These are phyloP conservation scores for Epichloe amarillans DNA, from an alignment of 2,329 filamentous ascomycete genomes.

Conservation along the genomic window DNA sequence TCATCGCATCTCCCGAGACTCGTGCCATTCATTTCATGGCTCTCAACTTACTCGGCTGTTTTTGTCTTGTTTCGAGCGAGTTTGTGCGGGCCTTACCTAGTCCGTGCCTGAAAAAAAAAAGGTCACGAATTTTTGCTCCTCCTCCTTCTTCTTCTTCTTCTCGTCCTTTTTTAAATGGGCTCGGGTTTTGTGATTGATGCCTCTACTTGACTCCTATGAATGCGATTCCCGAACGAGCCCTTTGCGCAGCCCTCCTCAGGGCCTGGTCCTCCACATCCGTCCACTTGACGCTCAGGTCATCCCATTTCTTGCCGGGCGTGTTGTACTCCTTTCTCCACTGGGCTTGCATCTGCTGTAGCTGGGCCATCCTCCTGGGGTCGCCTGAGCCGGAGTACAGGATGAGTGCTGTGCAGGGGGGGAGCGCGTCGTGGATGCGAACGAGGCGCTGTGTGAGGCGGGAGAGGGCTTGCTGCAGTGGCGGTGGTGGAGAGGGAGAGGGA, in stretches of 20 bases:
- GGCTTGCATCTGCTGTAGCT: slow-evolving; percentile 44
- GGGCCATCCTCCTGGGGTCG: slow-evolving; percentile 53
- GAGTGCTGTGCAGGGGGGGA: slow-evolving; percentile 53
- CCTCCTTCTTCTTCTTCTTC: neutral
- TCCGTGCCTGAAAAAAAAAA: neutral
- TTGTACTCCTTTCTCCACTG: slow-evolving; percentile 53
- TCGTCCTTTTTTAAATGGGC: too few relatives aligned
- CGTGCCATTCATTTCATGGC: too few relatives aligned
- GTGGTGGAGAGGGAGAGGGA: slow-evolving; percentile 8
- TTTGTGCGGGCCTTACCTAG: too few relatives aligned
- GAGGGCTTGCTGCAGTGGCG: slow-evolving; percentile 33
- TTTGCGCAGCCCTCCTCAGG: slow-evolving; percentile 40
- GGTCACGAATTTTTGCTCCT: neutral
- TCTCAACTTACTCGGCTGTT: too few relatives aligned
- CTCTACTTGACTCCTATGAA: slow-evolving; percentile 51
- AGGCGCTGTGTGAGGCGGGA: slow-evolving; percentile 34
- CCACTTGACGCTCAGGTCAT: slow-evolving; percentile 53
- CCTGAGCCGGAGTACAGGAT: slow-evolving; percentile 54
- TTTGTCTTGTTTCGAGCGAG: too few relatives aligned
- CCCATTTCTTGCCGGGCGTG: slow-evolving; percentile 50
- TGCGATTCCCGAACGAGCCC: slow-evolving; percentile 48
- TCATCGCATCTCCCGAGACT: too few relatives aligned
- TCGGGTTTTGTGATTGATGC: neutral
- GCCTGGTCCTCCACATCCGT: slow-evolving; percentile 53
- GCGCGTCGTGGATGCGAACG: slow-evolving; percentile 38